Percentiles rank a stretch among this genome's conserved stretches.
phyloP scores from a whole-genome alignment of 2,329 filamentous ascomycete genomes.

The Pseudocercospora musae region DNA sequence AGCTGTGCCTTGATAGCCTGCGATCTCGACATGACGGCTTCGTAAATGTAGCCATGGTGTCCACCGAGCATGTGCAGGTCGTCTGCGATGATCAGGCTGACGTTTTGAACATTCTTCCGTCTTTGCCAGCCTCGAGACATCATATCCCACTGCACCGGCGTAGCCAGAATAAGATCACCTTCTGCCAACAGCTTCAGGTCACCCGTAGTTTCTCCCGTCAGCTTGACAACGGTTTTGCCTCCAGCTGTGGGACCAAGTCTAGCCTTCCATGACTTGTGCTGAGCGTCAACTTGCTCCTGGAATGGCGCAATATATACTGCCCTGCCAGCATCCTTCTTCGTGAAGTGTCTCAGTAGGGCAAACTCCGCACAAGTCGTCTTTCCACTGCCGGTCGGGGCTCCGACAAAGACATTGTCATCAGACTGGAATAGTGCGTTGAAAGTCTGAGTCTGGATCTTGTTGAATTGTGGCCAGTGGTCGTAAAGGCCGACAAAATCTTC shows the following conservation, averaged over 20 bases:
- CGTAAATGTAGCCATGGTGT: slow-evolving; percentile 82
- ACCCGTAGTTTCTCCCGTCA: slow-evolving; percentile 87
- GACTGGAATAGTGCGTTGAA: slow-evolving; percentile 91
- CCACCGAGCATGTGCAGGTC: slow-evolving; percentile 92
- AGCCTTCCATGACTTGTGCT: slow-evolving; percentile 79
- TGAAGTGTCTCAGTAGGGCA: slow-evolving; percentile 84
- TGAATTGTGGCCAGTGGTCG: slow-evolving; percentile 81
- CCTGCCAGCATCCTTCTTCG: slow-evolving; percentile 65
- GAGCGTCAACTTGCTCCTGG: slow-evolving; percentile 84
- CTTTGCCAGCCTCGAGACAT: slow-evolving; percentile 94
- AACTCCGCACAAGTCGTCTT: slow-evolving; percentile 98
- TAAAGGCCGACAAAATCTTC: slow-evolving; percentile 81
- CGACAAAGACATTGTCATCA: slow-evolving; percentile 90
- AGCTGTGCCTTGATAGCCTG: slow-evolving; percentile 90
- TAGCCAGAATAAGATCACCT: slow-evolving; percentile 87
- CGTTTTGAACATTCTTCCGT: slow-evolving; percentile 88
- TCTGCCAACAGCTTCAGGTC: slow-evolving; percentile 85
- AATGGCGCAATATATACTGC: slow-evolving; percentile 94
- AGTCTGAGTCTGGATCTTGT: slow-evolving; percentile 94
- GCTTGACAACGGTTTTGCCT: slow-evolving; percentile 85
- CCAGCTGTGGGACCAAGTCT: slow-evolving; percentile 69
- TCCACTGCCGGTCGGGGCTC: slow-evolving; percentile 88
- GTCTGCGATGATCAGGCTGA: slow-evolving; percentile 90
- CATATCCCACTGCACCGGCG: slow-evolving; percentile 92
- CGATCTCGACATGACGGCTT: slow-evolving; percentile 96